Evolutionary conservation across 345 rosid species (phyloP), one percentile per base, ranked within the genome.

Genomic region (Euphorbia pulcherrima): DNA sequence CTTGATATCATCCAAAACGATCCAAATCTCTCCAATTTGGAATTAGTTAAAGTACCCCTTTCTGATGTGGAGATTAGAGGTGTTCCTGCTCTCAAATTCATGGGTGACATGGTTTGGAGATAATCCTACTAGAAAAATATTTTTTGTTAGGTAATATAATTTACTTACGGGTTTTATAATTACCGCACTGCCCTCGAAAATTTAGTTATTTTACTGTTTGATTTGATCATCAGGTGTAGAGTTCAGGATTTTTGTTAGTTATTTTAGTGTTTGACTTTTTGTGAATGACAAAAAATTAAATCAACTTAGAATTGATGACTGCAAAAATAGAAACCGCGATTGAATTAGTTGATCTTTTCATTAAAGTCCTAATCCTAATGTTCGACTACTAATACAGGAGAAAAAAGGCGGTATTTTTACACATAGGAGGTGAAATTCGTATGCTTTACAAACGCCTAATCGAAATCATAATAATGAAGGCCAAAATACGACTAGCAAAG

Each of bases 61-160:
- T 70, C 83, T 66, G 92, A 90, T 71, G 86, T 80, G 52, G 95
- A 90, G 77, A 85, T 90, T 82, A 79, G 90, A 77, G 95, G 95
- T 14, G 83, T 90, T 72, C 88, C 92, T 14, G 92, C 90, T 60
- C 89, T 87, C 24, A 87, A 85, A 76, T 88, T 83, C 77, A 85
- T 87, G 90, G 92, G 90, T 10, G 82, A 88, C 73, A 75, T 64
- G 59, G 66, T 88, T 68, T 90, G 91, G 90, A 88, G 64, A 81
- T 87, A 76, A 5, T 12, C 30, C 17, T 18, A 51, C 55, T 33
- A 28, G 35, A 55, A 46, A 55, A 13, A 24, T 27, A 23, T 51
- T 62, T n/a, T 24, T 33, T 33, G 37, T 6, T 46, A 65, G 65
- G 59, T 63, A 39, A 48, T 20, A 51, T 37, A 7, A 50, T 61